A percentile compares a stretch with the other conserved stretches of the same genome.
phyloP scores from a whole-genome alignment of 345 rosid genomes.

The Corchorus olitorius region DNA sequence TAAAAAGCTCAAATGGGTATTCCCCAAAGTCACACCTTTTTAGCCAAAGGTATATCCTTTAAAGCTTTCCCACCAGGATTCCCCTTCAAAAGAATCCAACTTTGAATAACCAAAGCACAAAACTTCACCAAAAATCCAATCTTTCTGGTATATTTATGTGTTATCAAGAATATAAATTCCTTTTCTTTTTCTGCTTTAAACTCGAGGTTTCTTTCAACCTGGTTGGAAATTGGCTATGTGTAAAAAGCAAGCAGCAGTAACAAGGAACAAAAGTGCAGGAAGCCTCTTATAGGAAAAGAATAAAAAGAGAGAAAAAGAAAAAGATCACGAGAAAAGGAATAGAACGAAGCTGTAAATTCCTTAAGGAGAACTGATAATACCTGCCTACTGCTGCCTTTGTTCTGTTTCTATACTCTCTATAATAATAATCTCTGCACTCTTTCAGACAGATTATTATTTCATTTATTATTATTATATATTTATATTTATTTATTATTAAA shows the following conservation, averaged over 20 bases:
- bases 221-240: conserved; percentile 24
- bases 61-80: neutral
- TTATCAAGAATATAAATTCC: neutral
- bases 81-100: neutral
- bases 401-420: conserved; percentile 19
- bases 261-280: conserved; percentile 16
- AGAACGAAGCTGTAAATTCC: conserved; percentile 60
- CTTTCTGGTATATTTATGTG: neutral
- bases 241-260: conserved; percentile 12
- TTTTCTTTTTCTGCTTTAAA: neutral
- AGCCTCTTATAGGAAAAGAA: neutral
- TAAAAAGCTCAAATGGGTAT: conserved; percentile 9
- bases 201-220: neutral
- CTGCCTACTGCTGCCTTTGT: conserved; percentile 29
- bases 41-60: neutral
- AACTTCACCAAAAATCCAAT: neutral
- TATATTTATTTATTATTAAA: neutral
- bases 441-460: neutral
- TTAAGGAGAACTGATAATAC: conserved; percentile 38
- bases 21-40: conserved; percentile 12
- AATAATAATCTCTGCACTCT: conserved; percentile 6
- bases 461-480: no score
- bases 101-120: neutral
- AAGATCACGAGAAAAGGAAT: conserved; percentile 47
- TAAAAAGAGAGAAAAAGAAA: conserved; percentile 8